Base-by-base conservation (phyloP, 2,329 filamentous ascomycete genomes). In the Teratosphaeria pseudoeucalypti region DNA sequence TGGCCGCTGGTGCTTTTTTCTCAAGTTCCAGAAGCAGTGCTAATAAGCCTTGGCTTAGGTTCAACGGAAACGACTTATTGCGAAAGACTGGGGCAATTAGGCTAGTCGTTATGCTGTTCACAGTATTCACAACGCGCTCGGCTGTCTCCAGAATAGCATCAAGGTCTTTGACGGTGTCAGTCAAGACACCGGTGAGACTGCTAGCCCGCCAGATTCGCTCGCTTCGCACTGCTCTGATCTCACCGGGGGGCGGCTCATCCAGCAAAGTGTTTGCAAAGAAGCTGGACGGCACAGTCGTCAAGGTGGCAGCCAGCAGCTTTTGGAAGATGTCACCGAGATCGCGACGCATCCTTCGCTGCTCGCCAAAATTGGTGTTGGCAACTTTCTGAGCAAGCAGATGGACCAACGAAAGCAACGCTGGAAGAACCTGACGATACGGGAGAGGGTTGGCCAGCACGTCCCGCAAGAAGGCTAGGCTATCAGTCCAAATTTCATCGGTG, bases 401-500 rank as follows among this genome's bases (percentile, higher is more conserved):
- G 0, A 90, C 88, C 69, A 97, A 96, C 67, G 95, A 89, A 12
- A 99, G 78, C 53, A 99, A 77, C 57, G 87, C 85, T 6, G 94
- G 89, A 47, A 99, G 75, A 7, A 92, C 92, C 70, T 96, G 92
- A 59, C 94, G 82, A 75, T 99, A 92, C 2, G 94, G 94, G 68
- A 99, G 90, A 1, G 94, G 95, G 69, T 99, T 99, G 27, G 87
- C 85, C 32, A 99, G 80, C 32, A 99, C 82, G 71, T 99, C 95
- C 63, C 86, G 88, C 61, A 97, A 74, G 73, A 99, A 99, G 0
- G 87, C 84, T 68, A 92, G 90, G 72, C 92, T 99, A 71, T 99
- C 92, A 49, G 86, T 82, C 94, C 94, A 99, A 55, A 99, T 96
- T 74, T 99, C 94, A 68, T 99, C 94, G 82, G 96, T 92, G 16